Evolutionary conservation across 371 early-diverging fungal species (phyloP).

Genomic region (Circinella minor): DNA sequence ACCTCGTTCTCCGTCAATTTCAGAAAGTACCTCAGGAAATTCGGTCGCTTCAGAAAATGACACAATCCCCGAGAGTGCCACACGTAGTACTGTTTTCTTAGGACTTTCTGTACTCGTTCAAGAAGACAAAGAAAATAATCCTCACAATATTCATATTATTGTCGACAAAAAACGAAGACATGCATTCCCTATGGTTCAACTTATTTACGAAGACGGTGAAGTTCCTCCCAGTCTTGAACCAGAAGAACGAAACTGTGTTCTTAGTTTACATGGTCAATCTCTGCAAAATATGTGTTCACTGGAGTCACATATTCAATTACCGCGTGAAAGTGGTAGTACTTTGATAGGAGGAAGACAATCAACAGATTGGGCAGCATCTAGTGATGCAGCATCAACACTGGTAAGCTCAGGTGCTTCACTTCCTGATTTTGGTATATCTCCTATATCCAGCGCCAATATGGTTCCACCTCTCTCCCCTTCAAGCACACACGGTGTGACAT

Average conservation of each 20-base stretch:
- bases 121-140: slow-evolving; percentile 21
- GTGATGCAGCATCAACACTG: slow-evolving; percentile 6
- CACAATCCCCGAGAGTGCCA: neutral
- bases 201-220: slow-evolving; percentile 26
- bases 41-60: neutral
- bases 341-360: slow-evolving; percentile 3
- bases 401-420: neutral
- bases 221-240: slow-evolving; percentile 16
- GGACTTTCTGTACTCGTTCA: slow-evolving; percentile 41
- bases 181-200: slow-evolving; percentile 39
- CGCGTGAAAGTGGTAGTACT: slow-evolving; percentile 10
- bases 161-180: slow-evolving; percentile 34
- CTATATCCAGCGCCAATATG: slow-evolving; percentile 1
- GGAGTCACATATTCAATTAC: slow-evolving; percentile 1
- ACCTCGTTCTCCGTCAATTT: neutral
- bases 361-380: neutral
- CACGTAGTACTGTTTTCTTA: slow-evolving; percentile 25
- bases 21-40: slow-evolving; percentile 1
- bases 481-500: neutral
- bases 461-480: neutral
- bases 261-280: slow-evolving; percentile 28
- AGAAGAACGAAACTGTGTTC: slow-evolving; percentile 26
- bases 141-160: slow-evolving; percentile 28
- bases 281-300: slow-evolving; percentile 13
- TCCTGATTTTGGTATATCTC: slow-evolving; percentile 5